These are phyloP conservation scores for Leucosporidium yakuticum DNA, from an alignment of 768 basidiomycete genomes.

Conservation along the genomic window DNA sequence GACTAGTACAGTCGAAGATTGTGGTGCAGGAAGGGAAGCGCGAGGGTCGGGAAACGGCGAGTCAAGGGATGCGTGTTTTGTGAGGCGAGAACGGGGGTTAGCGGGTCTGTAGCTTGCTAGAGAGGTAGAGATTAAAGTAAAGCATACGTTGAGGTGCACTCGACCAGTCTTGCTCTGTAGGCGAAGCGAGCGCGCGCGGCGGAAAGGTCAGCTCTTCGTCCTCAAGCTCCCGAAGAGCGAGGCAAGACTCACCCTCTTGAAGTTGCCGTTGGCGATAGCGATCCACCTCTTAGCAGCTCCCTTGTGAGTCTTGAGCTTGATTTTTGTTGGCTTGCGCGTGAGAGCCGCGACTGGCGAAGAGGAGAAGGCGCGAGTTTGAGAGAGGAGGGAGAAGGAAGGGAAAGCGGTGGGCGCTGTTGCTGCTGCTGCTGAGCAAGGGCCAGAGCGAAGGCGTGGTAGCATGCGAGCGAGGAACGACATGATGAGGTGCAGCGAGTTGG, in stretches of 20 bases:
- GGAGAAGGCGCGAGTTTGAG: conserved; percentile 7
- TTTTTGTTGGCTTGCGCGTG: conserved; percentile 27
- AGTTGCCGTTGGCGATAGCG: conserved; percentile 41
- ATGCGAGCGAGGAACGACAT: no score
- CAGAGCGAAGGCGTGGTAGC: no score
- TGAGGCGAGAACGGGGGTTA: not conserved
- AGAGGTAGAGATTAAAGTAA: not conserved
- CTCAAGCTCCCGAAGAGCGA: not conserved
- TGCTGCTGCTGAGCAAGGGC: no score
- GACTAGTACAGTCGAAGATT: conserved; percentile 20
- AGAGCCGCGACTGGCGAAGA: conserved; percentile 7
- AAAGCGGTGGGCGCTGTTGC: not conserved
- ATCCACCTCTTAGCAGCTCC: conserved; percentile 45
- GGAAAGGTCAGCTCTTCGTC: not conserved
- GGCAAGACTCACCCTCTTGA: conserved; percentile 41
- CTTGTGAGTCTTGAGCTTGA: conserved; percentile 45
- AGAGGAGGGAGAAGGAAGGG: not conserved
- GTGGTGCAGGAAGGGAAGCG: no score
- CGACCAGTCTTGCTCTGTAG: conserved; percentile 5
- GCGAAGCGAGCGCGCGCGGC: not conserved
- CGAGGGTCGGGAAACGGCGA: not conserved
- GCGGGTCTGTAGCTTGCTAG: not conserved
- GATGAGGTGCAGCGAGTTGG: no score
- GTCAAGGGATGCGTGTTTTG: not conserved
- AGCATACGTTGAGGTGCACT: conserved; percentile 6